Evolutionary conservation across 1,284 basidiomycete species (phyloP).

Genomic region (Somion occarium): DNA sequence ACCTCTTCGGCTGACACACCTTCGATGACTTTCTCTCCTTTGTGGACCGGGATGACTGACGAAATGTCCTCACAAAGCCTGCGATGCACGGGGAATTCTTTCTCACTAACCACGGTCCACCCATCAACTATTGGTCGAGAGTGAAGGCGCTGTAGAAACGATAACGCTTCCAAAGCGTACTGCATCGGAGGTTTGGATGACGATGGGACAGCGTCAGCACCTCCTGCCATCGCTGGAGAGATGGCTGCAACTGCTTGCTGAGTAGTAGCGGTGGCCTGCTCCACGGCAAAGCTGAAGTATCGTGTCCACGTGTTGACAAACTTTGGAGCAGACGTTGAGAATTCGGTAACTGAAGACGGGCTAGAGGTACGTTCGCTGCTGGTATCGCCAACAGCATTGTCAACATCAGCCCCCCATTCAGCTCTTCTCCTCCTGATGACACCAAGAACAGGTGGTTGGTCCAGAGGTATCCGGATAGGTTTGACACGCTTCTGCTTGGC

Average conservation of each 20-base stretch:
- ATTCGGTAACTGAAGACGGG: conserved; percentile 21
- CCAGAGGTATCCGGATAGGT: conserved; percentile 84
- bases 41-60: conserved; percentile 78
- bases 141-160: conserved; percentile 76
- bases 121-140: conserved; percentile 57
- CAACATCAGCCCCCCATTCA: conserved; percentile 50
- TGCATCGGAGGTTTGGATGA: conserved; percentile 65
- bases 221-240: conserved; percentile 45
- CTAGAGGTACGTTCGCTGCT: conserved; percentile 9
- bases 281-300: conserved; percentile 72
- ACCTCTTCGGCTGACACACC: conserved; percentile 94
- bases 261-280: conserved; percentile 65
- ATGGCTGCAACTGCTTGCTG: conserved; percentile 71
- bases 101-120: conserved; percentile 82
- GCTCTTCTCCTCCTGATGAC: conserved; percentile 63
- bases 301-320: conserved; percentile 66
- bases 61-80: conserved; percentile 78
- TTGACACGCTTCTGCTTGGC: conserved; percentile 85
- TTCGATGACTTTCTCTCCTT: conserved; percentile 90
- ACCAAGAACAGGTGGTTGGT: conserved; percentile 82
- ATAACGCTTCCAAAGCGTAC: conserved; percentile 74
- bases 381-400: conserved; percentile 16
- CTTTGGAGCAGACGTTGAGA: conserved; percentile 49
- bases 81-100: conserved; percentile 76
- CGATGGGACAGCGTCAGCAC: conserved; percentile 39